Percentiles rank a stretch among this genome's conserved stretches.
Evolutionary conservation across 495 filamentous ascomycete genomes (phyloP).

Genomic region (Cercophora newfieldiana): DNA sequence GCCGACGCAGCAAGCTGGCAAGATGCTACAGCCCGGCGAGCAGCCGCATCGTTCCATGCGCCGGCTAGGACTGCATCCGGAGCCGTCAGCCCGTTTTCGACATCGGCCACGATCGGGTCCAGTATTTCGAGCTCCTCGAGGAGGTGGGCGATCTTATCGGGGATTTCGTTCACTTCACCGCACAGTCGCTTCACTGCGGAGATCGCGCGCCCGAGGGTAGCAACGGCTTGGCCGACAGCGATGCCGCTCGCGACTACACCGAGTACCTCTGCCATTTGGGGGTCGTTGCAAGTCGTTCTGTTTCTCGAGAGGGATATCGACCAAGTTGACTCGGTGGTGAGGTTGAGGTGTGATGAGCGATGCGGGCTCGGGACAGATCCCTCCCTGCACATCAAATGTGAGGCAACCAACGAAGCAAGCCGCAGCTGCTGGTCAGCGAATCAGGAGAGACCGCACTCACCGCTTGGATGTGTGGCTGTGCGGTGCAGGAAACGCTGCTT

Average conservation of each 20-base stretch:
- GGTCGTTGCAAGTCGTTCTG: not conserved
- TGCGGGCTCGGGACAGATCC: too few relatives aligned
- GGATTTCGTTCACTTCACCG: constrained; percentile 37
- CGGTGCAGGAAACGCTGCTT: too few relatives aligned
- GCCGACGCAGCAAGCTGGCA: constrained; percentile 16
- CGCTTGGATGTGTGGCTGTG: too few relatives aligned
- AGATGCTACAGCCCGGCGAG: not conserved
- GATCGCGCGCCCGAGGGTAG: constrained; percentile 31
- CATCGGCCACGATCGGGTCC: constrained; percentile 25
- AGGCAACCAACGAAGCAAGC: too few relatives aligned
- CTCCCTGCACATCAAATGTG: too few relatives aligned
- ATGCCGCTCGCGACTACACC: constrained; percentile 41
- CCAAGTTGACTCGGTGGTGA: too few relatives aligned
- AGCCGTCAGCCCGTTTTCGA: constrained; percentile 24
- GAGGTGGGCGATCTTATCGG: constrained; percentile 30
- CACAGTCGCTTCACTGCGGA: constrained; percentile 37
- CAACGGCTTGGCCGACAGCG: constrained; percentile 30
- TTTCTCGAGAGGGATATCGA: too few relatives aligned
- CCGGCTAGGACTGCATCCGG: not conserved
- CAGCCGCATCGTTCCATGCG: constrained; percentile 16
- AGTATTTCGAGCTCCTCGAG: constrained; percentile 35
- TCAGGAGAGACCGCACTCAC: too few relatives aligned
- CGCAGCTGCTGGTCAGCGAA: too few relatives aligned
- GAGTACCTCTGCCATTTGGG: constrained; percentile 36
- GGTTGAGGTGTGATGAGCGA: too few relatives aligned